A percentile compares a stretch with the other conserved stretches of the same genome.
Conservation (phyloP, 148 eudicot genomes). For the Rhododendron kiyosumense region DNA sequence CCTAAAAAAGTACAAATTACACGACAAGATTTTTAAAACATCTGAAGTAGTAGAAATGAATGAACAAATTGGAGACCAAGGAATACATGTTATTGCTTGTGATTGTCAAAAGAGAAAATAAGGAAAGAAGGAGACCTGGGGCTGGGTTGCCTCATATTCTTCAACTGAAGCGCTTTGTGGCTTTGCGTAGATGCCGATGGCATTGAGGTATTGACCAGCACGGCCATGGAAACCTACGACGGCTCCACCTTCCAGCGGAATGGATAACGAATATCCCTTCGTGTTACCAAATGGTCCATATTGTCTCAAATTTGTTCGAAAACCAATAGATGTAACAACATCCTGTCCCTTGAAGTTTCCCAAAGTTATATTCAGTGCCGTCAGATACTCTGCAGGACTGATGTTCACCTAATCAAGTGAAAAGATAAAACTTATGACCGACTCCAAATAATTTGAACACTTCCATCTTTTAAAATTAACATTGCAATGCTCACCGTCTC, state of each 20-base stretch:
- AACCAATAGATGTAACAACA: not conserved
- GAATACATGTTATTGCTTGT: not conserved
- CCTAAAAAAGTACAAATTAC: not conserved
- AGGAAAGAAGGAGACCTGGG: not conserved
- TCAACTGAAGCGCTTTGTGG: not conserved
- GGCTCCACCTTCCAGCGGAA: not conserved
- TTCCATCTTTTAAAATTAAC: not conserved
- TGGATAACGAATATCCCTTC: not conserved
- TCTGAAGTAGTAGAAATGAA: not conserved
- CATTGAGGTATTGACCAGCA: not conserved
- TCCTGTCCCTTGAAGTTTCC: not conserved
- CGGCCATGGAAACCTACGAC: not conserved
- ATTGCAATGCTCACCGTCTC: not conserved
- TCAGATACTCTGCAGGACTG: not conserved
- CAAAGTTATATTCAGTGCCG: not conserved
- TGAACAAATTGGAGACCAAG: not conserved
- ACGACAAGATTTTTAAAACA: not conserved
- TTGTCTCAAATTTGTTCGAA: not conserved
- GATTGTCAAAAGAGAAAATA: not conserved
- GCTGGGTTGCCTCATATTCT: too few species aligned
- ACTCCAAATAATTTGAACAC: not conserved
- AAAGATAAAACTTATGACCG: not conserved
- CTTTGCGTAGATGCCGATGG: not conserved
- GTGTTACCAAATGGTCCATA: not conserved
- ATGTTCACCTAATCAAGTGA: not conserved